phyloP scores from a whole-genome alignment of 495 filamentous ascomycete genomes.

The Trichoderma virens region DNA sequence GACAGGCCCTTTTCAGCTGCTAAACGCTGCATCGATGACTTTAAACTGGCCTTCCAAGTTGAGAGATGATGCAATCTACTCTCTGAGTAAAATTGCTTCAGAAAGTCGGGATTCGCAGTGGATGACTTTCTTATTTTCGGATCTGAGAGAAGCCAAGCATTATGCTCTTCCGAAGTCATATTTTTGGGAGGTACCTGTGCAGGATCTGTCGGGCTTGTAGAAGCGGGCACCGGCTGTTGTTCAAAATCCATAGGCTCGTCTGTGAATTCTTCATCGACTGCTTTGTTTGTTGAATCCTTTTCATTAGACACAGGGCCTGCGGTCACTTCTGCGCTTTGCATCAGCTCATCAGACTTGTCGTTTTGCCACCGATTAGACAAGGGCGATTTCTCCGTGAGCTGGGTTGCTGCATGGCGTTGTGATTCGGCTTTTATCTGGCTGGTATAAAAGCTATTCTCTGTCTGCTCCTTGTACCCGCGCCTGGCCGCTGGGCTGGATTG shows the following conservation, averaged over 20 bases:
- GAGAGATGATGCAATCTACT: constrained; percentile 92
- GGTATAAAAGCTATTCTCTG: constrained; percentile 69
- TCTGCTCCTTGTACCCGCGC: constrained; percentile 64
- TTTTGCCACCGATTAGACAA: not conserved
- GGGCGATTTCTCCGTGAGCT: not conserved
- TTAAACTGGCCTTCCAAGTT: constrained; percentile 89
- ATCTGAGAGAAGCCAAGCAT: constrained; percentile 70
- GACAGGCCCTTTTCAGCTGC: constrained; percentile 50
- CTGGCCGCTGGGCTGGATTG: constrained; percentile 42
- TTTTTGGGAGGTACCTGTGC: constrained; percentile 19
- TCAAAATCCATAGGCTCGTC: not conserved
- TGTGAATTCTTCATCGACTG: not conserved
- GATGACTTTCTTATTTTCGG: constrained; percentile 78
- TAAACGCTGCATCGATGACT: constrained; percentile 73
- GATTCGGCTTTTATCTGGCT: constrained; percentile 46
- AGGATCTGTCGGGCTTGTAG: not conserved
- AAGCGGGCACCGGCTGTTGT: not conserved
- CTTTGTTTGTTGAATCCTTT: not conserved
- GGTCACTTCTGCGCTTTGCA: not conserved
- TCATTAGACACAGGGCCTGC: not conserved
- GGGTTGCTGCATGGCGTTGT: not conserved
- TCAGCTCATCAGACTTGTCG: not conserved
- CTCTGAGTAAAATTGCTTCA: constrained; percentile 89
- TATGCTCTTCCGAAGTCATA: constrained; percentile 86
- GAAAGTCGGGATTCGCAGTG: constrained; percentile 80